phyloP scores from a whole-genome alignment of 2,329 filamentous ascomycete species.

The Cladobotryum protrusum region DNA sequence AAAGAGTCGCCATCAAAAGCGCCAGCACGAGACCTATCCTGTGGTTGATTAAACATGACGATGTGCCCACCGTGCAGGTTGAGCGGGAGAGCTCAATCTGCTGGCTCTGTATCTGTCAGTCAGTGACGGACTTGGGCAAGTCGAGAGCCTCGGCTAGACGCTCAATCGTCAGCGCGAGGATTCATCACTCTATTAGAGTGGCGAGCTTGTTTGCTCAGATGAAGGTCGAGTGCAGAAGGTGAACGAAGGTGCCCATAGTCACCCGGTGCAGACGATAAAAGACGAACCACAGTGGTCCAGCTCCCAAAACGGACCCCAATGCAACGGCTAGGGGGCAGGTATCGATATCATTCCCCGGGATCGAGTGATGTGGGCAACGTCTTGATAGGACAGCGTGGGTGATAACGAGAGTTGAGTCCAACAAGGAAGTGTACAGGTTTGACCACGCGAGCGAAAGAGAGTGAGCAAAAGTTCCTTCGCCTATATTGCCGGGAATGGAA shows the following conservation, averaged over 20 bases:
- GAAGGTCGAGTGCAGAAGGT: slow-evolving; percentile 27
- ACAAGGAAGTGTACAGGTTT: neutral
- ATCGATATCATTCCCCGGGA: slow-evolving; percentile 17
- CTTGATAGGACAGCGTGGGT: slow-evolving; percentile 15
- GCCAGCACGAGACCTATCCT: slow-evolving; percentile 26
- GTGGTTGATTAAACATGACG: slow-evolving; percentile 34
- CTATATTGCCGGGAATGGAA: slow-evolving; percentile 31
- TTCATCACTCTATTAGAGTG: slow-evolving; percentile 32
- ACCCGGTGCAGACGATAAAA: slow-evolving; percentile 16
- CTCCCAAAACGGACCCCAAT: slow-evolving; percentile 9
- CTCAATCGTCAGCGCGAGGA: slow-evolving; percentile 29
- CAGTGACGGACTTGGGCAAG: slow-evolving; percentile 32
- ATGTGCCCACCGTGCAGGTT: slow-evolving; percentile 26
- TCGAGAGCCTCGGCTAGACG: slow-evolving; percentile 32
- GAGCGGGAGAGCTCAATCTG: slow-evolving; percentile 26
- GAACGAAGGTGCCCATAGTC: slow-evolving; percentile 33
- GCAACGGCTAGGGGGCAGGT: slow-evolving; percentile 10
- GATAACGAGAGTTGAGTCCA: slow-evolving; percentile 8
- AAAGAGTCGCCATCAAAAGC: slow-evolving; percentile 23
- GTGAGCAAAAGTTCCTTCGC: slow-evolving; percentile 37
- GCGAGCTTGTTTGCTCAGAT: slow-evolving; percentile 26
- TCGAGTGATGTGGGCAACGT: slow-evolving; percentile 16
- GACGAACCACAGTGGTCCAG: slow-evolving; percentile 7
- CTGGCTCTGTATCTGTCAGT: slow-evolving; percentile 29
- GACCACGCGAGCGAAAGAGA: slow-evolving; percentile 23